A percentile compares a stretch with the other conserved stretches of the same genome.
phyloP scores from a whole-genome alignment of 192 early-diverging fungal species.

The Lobosporangium transversale region DNA sequence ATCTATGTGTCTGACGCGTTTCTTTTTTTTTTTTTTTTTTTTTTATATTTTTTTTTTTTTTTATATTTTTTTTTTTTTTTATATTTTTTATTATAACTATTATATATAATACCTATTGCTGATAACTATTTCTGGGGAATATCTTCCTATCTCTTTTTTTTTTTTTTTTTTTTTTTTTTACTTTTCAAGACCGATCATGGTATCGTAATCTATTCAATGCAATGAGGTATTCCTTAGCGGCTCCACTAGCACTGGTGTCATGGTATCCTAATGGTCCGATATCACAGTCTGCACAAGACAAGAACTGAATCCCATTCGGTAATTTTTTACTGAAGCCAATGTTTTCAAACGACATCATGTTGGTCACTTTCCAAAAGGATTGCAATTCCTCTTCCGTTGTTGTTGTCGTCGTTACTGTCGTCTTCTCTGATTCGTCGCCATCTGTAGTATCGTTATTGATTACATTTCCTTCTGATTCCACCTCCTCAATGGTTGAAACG shows the following conservation, averaged over 20 bases:
- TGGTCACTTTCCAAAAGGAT: slow-evolving; percentile 66
- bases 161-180: no score
- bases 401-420: background rate
- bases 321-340: slow-evolving; percentile 74
- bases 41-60: no score
- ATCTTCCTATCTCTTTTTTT: no score
- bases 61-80: no score
- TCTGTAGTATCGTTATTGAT: background rate
- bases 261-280: slow-evolving; percentile 77
- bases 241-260: slow-evolving; percentile 47
- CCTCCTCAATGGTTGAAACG: slow-evolving; percentile 27
- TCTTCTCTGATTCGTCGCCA: background rate
- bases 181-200: slow-evolving; percentile 30
- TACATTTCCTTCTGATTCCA: background rate
- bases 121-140: no score
- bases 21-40: no score
- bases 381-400: slow-evolving; percentile 15
- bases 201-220: slow-evolving; percentile 71
- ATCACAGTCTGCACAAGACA: slow-evolving; percentile 84
- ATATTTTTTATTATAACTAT: no score
- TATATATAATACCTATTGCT: no score
- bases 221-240: slow-evolving; percentile 67
- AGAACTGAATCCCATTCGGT: slow-evolving; percentile 64
- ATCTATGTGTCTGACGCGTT: no score
- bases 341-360: slow-evolving; percentile 85